Percentiles rank a stretch among this genome's conserved stretches.
These are phyloP conservation scores for Mortierella sp. DNA, from an alignment of 371 early-diverging fungal species.

Conservation along the genomic window DNA sequence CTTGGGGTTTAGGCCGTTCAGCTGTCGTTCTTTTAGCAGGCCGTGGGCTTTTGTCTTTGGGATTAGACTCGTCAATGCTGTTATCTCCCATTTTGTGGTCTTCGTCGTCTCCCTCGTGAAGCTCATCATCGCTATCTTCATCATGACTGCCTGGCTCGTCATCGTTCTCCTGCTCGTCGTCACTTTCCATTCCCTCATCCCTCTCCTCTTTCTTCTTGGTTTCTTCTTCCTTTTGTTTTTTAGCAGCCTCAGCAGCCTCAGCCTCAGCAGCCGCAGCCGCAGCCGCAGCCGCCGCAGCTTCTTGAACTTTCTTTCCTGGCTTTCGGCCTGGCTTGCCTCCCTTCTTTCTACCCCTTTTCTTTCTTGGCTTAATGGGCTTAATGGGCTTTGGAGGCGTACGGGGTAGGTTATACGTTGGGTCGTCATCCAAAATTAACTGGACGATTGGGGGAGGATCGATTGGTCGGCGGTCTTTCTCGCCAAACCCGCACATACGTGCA, in stretches of 20 bases:
- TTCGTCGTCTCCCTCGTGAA: neutral
- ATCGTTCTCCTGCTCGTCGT: neutral
- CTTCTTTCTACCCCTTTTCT: constrained; percentile 8
- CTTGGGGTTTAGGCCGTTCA: neutral
- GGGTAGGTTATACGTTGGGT: neutral
- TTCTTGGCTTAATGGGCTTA: constrained; percentile 7
- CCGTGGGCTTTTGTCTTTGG: neutral
- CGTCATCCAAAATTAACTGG: constrained; percentile 64
- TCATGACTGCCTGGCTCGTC: neutral
- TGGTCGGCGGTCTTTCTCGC: constrained; percentile 81
- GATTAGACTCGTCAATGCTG: neutral
- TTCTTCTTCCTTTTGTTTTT: neutral
- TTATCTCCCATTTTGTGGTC: neutral
- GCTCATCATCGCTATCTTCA: constrained; percentile 1
- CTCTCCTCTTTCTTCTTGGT: neutral
- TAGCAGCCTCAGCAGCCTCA: neutral
- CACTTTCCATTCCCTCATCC: neutral
- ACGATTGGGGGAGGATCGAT: constrained; percentile 79
- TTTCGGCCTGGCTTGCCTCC: constrained; percentile 13
- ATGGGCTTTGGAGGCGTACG: constrained; percentile 1
- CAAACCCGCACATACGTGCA: constrained; percentile 88
- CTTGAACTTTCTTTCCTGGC: constrained; percentile 20
- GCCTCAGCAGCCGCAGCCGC: constrained; percentile 5
- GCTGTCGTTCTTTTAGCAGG: neutral
- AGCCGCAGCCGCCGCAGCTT: constrained; percentile 14